These are phyloP conservation scores for Colletotrichum navitas DNA, from an alignment of 2,329 filamentous ascomycete genomes.

Conservation along the genomic window DNA sequence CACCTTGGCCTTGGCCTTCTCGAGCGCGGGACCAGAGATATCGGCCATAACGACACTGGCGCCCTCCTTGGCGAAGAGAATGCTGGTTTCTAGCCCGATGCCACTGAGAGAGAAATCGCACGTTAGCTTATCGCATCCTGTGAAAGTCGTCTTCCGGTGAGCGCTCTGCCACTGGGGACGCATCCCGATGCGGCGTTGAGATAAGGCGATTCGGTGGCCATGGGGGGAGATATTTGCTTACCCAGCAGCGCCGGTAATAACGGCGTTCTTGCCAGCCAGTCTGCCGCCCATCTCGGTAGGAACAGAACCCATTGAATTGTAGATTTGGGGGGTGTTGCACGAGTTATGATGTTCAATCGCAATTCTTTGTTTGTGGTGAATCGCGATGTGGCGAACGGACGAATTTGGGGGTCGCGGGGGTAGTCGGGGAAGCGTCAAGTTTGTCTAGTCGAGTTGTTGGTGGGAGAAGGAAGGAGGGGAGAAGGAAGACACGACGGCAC, in stretches of 20 bases:
- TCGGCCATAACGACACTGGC: slow-evolving; percentile 88
- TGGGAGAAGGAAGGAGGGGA: slow-evolving; percentile 8
- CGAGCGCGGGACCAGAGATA: slow-evolving; percentile 82
- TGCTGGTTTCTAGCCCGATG: slow-evolving; percentile 91
- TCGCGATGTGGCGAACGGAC: slow-evolving; percentile 20
- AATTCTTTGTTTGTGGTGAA: not conserved
- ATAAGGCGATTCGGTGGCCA: slow-evolving; percentile 24
- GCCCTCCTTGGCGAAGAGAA: slow-evolving; percentile 91
- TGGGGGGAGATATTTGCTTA: slow-evolving; percentile 58
- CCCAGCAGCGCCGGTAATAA: slow-evolving; percentile 90
- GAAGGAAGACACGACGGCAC: slow-evolving; percentile 1
- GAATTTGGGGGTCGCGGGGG: slow-evolving; percentile 13
- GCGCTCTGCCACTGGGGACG: slow-evolving; percentile 20
- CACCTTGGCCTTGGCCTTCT: slow-evolving; percentile 81
- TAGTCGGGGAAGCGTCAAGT: not conserved
- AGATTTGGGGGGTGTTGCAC: not conserved
- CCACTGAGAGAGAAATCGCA: slow-evolving; percentile 68
- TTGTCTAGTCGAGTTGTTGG: not conserved
- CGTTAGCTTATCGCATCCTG: slow-evolving; percentile 30
- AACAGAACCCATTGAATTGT: slow-evolving; percentile 47
- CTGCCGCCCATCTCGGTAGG: slow-evolving; percentile 57
- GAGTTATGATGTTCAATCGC: slow-evolving; percentile 12
- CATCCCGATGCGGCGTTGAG: slow-evolving; percentile 16
- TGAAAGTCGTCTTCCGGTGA: slow-evolving; percentile 2
- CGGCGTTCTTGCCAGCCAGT: slow-evolving; percentile 71